These are phyloP conservation scores for Diaporthe nobilis DNA, from an alignment of 2,329 filamentous ascomycete species.

Conservation along the genomic window DNA sequence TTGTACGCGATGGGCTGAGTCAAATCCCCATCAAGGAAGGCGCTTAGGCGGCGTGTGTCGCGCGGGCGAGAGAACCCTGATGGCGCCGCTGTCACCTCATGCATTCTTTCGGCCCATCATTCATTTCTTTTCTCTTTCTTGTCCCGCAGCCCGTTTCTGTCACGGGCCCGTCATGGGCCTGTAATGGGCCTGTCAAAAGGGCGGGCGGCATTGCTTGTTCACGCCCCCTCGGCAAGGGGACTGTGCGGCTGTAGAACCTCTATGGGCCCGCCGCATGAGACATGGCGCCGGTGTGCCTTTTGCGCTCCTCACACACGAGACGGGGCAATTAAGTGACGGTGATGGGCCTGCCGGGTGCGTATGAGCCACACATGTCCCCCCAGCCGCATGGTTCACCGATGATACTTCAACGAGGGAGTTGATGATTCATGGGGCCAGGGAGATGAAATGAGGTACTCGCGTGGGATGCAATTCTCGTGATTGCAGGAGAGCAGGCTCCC, in stretches of 20 bases:
- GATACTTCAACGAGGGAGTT: background rate
- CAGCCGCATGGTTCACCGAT: background rate
- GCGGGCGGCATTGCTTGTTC: background rate
- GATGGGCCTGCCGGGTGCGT: background rate
- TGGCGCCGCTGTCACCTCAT: background rate
- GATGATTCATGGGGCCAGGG: background rate
- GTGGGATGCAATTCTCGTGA: background rate
- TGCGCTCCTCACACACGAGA: background rate
- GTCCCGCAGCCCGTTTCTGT: background rate
- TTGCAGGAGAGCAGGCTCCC: background rate
- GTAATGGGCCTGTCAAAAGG: conserved; percentile 4
- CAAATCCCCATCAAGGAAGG: background rate
- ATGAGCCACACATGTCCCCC: background rate
- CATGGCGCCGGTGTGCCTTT: background rate
- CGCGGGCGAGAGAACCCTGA: conserved; percentile 6
- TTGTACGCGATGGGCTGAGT: background rate
- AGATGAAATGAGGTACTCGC: background rate
- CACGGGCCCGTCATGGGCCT: background rate
- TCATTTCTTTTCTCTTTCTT: background rate
- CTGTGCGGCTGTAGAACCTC: background rate
- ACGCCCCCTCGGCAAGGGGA: background rate
- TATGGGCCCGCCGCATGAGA: conserved; percentile 6
- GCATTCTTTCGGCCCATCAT: background rate
- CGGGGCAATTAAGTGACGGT: background rate
- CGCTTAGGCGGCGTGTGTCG: background rate